Conservation (phyloP, 139 green algal genomes). For the Micractinium conductrix region DNA sequence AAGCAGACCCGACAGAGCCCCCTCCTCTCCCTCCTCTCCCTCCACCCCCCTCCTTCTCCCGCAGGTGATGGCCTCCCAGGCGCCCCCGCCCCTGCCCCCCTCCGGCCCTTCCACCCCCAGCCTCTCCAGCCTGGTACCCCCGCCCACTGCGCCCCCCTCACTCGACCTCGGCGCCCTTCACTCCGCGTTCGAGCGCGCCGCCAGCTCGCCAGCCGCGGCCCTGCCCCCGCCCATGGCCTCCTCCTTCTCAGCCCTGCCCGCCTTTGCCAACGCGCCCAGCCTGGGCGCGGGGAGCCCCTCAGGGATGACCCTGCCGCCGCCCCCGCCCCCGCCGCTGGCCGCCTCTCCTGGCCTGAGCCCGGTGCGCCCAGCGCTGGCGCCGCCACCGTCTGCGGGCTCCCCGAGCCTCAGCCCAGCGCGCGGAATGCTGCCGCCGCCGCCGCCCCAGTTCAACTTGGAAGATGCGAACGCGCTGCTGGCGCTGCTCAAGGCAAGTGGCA, state of each 20-base stretch:
- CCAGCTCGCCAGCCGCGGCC: background rate
- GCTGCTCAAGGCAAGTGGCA: background rate
- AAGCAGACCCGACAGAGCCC: too few species aligned
- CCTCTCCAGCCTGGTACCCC: background rate
- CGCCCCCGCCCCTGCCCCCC: background rate
- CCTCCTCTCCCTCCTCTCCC: background rate
- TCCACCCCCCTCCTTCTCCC: too few species aligned
- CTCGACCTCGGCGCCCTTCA: background rate
- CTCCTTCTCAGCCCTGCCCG: background rate
- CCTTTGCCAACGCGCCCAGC: background rate
- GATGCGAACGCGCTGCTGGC: slow-evolving; percentile 27
- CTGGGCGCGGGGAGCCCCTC: background rate
- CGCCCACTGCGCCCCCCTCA: background rate
- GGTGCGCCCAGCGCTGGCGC: too few species aligned
- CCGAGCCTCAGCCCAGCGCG: too few species aligned
- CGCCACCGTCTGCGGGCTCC: background rate
- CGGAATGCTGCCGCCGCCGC: background rate
- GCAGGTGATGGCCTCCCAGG: slow-evolving; percentile 21
- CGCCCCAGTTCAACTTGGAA: background rate
- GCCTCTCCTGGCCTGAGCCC: background rate
- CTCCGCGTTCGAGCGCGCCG: background rate
- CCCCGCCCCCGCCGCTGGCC: background rate
- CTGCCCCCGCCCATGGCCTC: background rate
- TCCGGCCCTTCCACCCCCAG: background rate
- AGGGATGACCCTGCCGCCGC: background rate